These are phyloP conservation scores for Vachellia collinsii DNA, from an alignment of 306 rosid species.

Conservation along the genomic window DNA sequence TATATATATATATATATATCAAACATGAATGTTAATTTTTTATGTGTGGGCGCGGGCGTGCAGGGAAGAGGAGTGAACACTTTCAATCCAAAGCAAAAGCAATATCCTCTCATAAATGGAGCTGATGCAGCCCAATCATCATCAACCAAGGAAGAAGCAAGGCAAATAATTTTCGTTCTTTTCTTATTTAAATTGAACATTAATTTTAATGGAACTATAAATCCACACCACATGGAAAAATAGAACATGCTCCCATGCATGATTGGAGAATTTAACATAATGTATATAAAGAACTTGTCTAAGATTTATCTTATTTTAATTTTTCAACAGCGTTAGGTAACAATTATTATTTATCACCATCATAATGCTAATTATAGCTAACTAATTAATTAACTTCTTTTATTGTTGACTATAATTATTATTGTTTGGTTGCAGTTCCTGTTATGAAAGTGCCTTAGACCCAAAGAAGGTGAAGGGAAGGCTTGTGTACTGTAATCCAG, in stretches of 20 bases:
- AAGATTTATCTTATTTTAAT: background rate
- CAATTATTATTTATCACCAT: background rate
- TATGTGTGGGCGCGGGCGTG: background rate
- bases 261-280: no score
- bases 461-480: conserved; percentile 69
- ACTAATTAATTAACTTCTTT: background rate
- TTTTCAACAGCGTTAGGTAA: background rate
- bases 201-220: background rate
- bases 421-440: conserved; percentile 36
- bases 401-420: background rate
- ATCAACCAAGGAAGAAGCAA: conserved; percentile 54
- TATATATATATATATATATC: background rate
- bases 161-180: conserved; percentile 36
- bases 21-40: background rate
- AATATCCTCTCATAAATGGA: conserved; percentile 68
- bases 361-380: background rate
- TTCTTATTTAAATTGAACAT: background rate
- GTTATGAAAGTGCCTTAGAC: conserved; percentile 53
- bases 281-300: no score
- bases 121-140: conserved; percentile 57
- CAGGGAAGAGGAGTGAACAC: conserved; percentile 75
- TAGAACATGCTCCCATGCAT: no score
- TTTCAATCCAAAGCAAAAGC: conserved; percentile 55
- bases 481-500: conserved; percentile 59
- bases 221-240: no score